Conservation (phyloP, 345 rosid species). For the Noccaea bulbosa region DNA sequence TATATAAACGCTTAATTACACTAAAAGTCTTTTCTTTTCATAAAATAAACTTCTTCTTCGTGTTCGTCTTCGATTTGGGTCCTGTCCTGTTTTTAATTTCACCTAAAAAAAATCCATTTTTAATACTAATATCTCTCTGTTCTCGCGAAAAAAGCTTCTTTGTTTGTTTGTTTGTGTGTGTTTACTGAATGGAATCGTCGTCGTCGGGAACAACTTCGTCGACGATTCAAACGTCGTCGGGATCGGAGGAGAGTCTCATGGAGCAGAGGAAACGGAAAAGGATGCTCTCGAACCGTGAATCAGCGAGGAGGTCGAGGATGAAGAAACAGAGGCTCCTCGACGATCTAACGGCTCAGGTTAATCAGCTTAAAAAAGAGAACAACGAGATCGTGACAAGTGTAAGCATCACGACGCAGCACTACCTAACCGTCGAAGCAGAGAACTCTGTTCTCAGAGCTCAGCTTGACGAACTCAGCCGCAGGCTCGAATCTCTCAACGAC, state of each 20-base stretch:
- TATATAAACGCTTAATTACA: constrained; percentile 11
- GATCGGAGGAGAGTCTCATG: constrained; percentile 64
- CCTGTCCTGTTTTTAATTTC: constrained; percentile 37
- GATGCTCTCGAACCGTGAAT: constrained; percentile 92
- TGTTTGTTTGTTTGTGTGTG: constrained; percentile 37
- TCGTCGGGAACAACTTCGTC: constrained; percentile 63
- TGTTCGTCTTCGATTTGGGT: constrained; percentile 43
- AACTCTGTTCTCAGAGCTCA: constrained; percentile 83
- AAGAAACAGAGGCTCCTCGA: constrained; percentile 91
- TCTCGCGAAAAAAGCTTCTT: constrained; percentile 9
- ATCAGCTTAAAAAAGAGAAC: constrained; percentile 60
- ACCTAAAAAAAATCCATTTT: neutral
- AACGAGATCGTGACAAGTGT: constrained; percentile 60
- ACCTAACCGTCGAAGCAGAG: constrained; percentile 63
- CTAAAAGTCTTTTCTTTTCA: neutral
- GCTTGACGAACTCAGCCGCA: constrained; percentile 62
- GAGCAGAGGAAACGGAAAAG: constrained; percentile 89
- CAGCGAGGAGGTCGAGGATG: constrained; percentile 93
- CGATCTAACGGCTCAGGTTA: constrained; percentile 67
- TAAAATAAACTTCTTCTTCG: constrained; percentile 5
- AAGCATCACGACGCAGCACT: constrained; percentile 63
- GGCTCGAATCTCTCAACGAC: constrained; percentile 75
- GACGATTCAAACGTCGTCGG: constrained; percentile 64
- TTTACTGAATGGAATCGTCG: constrained; percentile 69
- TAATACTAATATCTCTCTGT: constrained; percentile 5